phyloP scores from a whole-genome alignment of 257 asterid species.

The Dorcoceras hygrometricum region DNA sequence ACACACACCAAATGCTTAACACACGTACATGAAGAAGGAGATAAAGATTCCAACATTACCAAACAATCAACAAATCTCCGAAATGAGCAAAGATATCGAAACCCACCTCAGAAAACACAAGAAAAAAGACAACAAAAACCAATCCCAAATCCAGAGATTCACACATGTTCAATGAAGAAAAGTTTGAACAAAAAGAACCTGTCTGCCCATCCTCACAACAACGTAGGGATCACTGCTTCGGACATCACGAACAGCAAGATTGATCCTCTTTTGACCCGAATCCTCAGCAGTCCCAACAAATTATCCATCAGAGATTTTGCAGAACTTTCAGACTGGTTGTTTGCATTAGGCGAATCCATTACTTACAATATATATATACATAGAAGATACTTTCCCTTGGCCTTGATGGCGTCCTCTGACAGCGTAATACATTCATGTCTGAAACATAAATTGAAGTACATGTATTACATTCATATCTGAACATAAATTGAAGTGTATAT shows the following conservation, averaged over 20 bases:
- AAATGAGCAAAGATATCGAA: background rate
- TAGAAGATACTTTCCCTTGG: too few species aligned
- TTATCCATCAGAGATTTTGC: constrained; percentile 39
- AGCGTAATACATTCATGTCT: too few species aligned
- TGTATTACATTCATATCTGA: too few species aligned
- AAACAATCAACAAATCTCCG: background rate
- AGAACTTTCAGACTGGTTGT: background rate
- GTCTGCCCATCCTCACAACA: constrained; percentile 52
- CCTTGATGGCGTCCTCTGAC: too few species aligned
- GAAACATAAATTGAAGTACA: too few species aligned
- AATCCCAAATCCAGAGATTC: background rate
- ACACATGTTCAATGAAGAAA: background rate
- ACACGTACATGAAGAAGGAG: background rate
- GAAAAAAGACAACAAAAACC: background rate
- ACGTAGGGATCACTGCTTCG: constrained; percentile 80
- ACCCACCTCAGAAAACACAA: background rate
- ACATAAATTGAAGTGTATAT: too few species aligned
- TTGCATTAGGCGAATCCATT: constrained; percentile 30
- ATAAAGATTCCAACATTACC: background rate
- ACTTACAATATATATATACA: background rate
- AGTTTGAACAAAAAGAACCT: constrained; percentile 30
- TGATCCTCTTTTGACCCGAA: constrained; percentile 66
- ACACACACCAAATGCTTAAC: constrained; percentile 27
- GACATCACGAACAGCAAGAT: constrained; percentile 90
- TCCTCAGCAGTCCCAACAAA: constrained; percentile 68